phyloP scores from a whole-genome alignment of 1,284 basidiomycete genomes.

The Phellopilus nigrolimitatus region DNA sequence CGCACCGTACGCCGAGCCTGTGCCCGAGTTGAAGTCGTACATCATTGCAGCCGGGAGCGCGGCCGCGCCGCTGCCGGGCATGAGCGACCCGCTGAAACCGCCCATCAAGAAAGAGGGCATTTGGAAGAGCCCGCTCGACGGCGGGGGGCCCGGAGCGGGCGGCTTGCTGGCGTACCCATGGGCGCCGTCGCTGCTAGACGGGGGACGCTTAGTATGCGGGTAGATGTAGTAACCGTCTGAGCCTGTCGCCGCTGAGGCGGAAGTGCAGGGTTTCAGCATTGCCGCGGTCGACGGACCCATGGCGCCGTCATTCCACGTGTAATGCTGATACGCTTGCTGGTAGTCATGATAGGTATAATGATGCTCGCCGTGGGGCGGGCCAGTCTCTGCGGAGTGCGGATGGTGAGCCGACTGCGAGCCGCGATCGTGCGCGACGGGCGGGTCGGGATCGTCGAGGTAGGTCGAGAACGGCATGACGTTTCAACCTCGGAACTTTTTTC shows the following conservation, averaged over 20 bases:
- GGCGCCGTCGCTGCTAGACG: neutral
- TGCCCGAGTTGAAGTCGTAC: constrained; percentile 29
- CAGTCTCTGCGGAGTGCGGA: no score
- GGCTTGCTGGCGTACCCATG: neutral
- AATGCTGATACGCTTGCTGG: neutral
- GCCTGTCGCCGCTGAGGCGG: neutral
- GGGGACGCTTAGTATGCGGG: no score
- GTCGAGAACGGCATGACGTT: constrained; percentile 10
- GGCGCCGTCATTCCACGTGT: no score
- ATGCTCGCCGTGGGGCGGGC: no score
- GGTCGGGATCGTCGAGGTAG: constrained; percentile 2
- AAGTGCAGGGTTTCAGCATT: no score
- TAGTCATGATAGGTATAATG: neutral
- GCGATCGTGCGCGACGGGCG: neutral
- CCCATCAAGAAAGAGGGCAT: constrained; percentile 59
- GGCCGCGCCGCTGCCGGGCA: constrained; percentile 69
- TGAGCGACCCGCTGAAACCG: constrained; percentile 47
- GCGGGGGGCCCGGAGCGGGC: neutral
- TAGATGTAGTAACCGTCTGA: neutral
- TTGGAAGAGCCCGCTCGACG: constrained; percentile 47
- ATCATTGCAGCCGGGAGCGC: constrained; percentile 46
- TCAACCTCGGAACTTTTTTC: neutral
- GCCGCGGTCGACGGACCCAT: no score
- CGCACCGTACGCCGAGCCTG: constrained; percentile 23
- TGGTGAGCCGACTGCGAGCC: neutral